Base-by-base conservation (phyloP, 2,329 filamentous ascomycete species). In the Neopestalotiopsis sp. region DNA sequence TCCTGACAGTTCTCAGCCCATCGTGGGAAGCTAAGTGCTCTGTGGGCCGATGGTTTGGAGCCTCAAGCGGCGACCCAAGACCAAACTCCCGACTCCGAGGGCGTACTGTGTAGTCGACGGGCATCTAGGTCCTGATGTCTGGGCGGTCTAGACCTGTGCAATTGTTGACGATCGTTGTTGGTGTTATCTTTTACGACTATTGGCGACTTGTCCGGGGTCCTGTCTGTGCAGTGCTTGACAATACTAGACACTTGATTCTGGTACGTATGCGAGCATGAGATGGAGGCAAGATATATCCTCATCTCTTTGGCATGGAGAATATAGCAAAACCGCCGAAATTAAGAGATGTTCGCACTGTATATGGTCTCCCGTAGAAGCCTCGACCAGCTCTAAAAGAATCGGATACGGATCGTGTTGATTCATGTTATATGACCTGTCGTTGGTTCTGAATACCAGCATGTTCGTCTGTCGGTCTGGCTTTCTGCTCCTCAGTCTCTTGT, bases 31-130 rank as follows among this genome's bases (percentile, higher is more conserved):
- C 30, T 24, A 42, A 20, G n/a, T 53, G 57, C 20, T 17, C 45
- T 53, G 62, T 65, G 62, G 64, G 28, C 45, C 64, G 58, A 67
- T 61, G 53, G 64, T 40, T 45, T 61, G 30, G 65, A 67, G 65
- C 65, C 65, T 67, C 65, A 67, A 20, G n/a, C 53, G 20, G n/a
- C 53, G 20, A n/a, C 42, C 24, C 20, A 40, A 53, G 45, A 53
- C 45, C 45, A 53, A 53, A 7, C 45, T 53, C n/a, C 45, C 45
- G 45, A 20, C 45, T 53, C n/a, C 45, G n/a, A 20, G 45, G 45
- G 14, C 17, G 9, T 14, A 17, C 45, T 24, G n/a, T 53, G 45
- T 20, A 53, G 45, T 14, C 17, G 45, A 53, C 45, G 10, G 17
- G 20, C 45, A 53, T 53, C 45, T 53, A 53, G 45, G n/a, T 53